Base-by-base conservation (phyloP, 768 basidiomycete species). In the Astraeus odoratus region DNA sequence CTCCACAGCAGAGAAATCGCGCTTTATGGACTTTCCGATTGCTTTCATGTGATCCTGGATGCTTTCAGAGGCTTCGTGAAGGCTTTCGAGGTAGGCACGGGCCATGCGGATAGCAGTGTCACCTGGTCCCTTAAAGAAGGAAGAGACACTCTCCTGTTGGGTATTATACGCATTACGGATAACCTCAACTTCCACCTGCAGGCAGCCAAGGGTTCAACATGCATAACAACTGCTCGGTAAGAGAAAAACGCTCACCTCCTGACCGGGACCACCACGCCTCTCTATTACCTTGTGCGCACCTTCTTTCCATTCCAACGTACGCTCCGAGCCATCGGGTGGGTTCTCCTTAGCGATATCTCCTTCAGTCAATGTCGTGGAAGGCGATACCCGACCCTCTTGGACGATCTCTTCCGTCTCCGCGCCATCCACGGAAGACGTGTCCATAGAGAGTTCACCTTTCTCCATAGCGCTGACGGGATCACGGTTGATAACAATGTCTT, bases 401-500 rank as follows among this genome's bases (percentile, higher is more conserved):
- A 44, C 48, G 18, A 51, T 44, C 4, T 46, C 42, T n/a, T 44
- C n/a, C n/a, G n/a, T n/a, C n/a, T n/a, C n/a, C n/a, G n/a, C n/a
- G n/a, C n/a, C n/a, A n/a, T n/a, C n/a, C n/a, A n/a, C n/a, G n/a
- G n/a, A n/a, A n/a, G n/a, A n/a, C n/a, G n/a, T n/a, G n/a, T n/a
- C n/a, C n/a, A n/a, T n/a, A n/a, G n/a, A n/a, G n/a, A n/a, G n/a
- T 23, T 71, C 56, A 7, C 76, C 77, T 18, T 71, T 59, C 59
- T 84, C 81, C 63, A 78, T 73, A 13, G 66, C 68, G 30, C 63
- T 66, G 44, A 69, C 67, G 35, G 66, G 67, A 58, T 95, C 93
- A 18, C 88, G 75, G 58, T 96, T 95, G 59, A 95, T 85, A 27
- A 91, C 76, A 49, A 95, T 81, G 36, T 86, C 83, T 42, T 85